Evolutionary conservation across 2,329 filamentous ascomycete species (phyloP), one percentile per base, ranked within the genome.

Genomic region (Dendrostoma leiphaemia): DNA sequence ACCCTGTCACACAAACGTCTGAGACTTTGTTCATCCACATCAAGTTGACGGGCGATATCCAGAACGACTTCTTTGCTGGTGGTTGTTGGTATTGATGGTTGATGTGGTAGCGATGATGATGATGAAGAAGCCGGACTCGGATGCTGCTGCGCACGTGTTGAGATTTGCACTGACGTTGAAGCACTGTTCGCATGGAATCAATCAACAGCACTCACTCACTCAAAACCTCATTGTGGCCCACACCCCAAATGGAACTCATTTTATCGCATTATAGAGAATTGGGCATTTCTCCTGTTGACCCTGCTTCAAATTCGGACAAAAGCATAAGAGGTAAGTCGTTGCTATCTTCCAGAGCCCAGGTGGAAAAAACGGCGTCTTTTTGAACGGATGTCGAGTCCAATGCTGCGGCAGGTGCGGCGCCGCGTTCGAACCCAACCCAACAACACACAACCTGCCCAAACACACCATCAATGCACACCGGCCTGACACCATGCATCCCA

Each of bases 391-490:
- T 40, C 34, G 47, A 40, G 47, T 29, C 24, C 47, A 24, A 21
- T 17, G 19, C 24, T 35, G 41, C 34, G 26, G 34, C 24, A 50
- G 47, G 35, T 38, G 29, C 29, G 17, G 19, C 19, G 31, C 45
- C 31, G 31, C 45, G 35, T 48, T 21, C 21, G 19, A 34, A 48
- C 45, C 45, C 45, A 48, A 49, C 47, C 47, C 47, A 41, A 40
- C 26, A 41, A 31, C 26, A 12, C 47, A 35, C 23, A 38, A 23
- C 13, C 21, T 40, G 29, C 44, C 44, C 44, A 34, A 34, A 21
- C 31, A 24, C 44, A 47, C 29, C 29, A 38, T 26, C 32, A 24
- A 48, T 38, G 46, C 46, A 48, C 17, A 24, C 24, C 46, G 34
- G 46, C 46, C 32, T 38, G 24, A 48, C 8, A 9, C 8, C 2